Evolutionary conservation across 2,329 filamentous ascomycete species (phyloP).

Genomic region (Cryphonectria nitschkei): DNA sequence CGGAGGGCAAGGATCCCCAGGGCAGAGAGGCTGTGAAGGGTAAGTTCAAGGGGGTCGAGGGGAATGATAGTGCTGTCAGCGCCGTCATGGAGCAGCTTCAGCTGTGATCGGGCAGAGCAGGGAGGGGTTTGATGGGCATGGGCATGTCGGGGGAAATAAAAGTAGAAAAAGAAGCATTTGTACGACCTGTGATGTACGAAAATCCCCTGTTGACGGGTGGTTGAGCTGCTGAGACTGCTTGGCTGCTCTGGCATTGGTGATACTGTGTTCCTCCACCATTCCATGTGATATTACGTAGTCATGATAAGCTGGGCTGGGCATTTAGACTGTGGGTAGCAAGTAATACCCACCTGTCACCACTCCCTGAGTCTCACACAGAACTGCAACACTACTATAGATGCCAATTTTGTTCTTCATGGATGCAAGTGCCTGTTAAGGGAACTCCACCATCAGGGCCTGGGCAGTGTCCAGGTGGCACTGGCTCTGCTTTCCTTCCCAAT

Average conservation of each 20-base stretch:
- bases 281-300: background rate
- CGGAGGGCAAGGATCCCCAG: background rate
- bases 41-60: background rate
- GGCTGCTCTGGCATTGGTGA: background rate
- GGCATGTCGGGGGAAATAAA: background rate
- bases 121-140: too few relatives aligned
- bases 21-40: background rate
- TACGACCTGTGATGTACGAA: background rate
- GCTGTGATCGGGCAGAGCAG: background rate
- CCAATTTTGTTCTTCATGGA: too few relatives aligned
- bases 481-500: too few relatives aligned
- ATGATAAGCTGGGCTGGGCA: too few relatives aligned
- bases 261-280: background rate
- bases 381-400: too few relatives aligned
- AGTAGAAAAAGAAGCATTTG: background rate
- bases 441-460: too few relatives aligned
- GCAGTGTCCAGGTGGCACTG: too few relatives aligned
- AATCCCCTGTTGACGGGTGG: too few relatives aligned
- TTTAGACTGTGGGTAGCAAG: too few relatives aligned
- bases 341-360: background rate
- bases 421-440: too few relatives aligned
- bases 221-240: background rate
- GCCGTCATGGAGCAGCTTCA: constrained; percentile 10
- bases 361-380: background rate
- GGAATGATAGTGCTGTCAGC: background rate